These are phyloP conservation scores for Trametes sp. DNA, from an alignment of 1,284 basidiomycete genomes.

Conservation along the genomic window DNA sequence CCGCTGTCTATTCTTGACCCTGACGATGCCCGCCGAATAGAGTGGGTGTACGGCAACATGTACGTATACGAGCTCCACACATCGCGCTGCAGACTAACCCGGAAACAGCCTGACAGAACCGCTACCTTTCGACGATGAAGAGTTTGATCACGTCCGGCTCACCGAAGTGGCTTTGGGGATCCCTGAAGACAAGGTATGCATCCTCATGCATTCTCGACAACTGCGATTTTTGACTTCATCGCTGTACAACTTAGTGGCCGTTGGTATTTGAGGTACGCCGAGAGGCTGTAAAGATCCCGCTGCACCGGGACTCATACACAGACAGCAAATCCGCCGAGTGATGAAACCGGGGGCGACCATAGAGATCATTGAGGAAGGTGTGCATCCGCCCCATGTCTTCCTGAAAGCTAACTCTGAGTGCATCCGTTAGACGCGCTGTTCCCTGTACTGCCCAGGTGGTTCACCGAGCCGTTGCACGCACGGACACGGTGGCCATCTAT, in stretches of 20 bases:
- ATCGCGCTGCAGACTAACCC: slow-evolving; percentile 3
- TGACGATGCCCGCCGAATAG: slow-evolving; percentile 58
- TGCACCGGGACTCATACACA: background rate
- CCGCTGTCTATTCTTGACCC: slow-evolving; percentile 57
- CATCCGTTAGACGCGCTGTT: slow-evolving; percentile 41
- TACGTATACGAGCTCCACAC: slow-evolving; percentile 47
- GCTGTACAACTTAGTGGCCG: slow-evolving; percentile 59
- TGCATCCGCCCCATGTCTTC: too few species aligned
- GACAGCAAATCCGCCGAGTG: slow-evolving; percentile 71
- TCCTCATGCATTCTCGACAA: background rate
- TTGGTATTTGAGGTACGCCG: slow-evolving; percentile 65
- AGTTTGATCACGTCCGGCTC: slow-evolving; percentile 77
- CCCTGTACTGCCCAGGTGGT: slow-evolving; percentile 44
- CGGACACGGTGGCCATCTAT: slow-evolving; percentile 33
- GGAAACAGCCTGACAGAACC: slow-evolving; percentile 65
- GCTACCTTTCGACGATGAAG: slow-evolving; percentile 79
- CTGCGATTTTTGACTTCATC: background rate
- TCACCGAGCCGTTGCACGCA: slow-evolving; percentile 40
- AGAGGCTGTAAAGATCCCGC: background rate
- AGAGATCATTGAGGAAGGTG: slow-evolving; percentile 75
- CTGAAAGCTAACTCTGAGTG: too few species aligned
- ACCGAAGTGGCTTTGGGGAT: slow-evolving; percentile 67
- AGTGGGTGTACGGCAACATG: slow-evolving; percentile 80
- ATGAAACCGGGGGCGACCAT: slow-evolving; percentile 69
- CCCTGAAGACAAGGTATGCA: slow-evolving; percentile 73